Conservation (phyloP, 306 rosid genomes). For the Acacia crassicarpa region DNA sequence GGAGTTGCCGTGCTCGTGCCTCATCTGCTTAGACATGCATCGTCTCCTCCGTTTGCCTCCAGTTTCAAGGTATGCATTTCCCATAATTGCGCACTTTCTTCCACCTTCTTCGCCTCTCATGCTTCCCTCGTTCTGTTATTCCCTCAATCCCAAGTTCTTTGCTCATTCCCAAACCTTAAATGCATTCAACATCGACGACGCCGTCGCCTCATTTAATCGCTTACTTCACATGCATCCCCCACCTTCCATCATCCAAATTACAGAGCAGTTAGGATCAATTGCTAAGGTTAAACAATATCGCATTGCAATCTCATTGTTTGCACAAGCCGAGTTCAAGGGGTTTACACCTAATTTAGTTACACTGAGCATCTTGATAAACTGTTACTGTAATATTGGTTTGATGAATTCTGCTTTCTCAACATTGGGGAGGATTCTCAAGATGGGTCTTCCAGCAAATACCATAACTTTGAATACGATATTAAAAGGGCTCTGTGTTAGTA, state of each 20-base stretch:
- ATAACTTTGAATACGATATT: too few species aligned
- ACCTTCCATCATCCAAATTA: background rate
- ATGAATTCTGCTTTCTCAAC: background rate
- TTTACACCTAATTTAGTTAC: background rate
- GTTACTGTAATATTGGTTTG: background rate
- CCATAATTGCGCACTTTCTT: background rate
- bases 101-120: background rate
- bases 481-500: too few species aligned
- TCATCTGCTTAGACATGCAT: background rate
- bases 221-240: background rate
- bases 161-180: background rate
- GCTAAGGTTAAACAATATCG: background rate
- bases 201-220: background rate
- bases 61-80: background rate
- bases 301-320: background rate
- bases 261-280: background rate
- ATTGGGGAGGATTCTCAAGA: too few species aligned
- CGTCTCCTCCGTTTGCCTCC: background rate
- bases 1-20: background rate
- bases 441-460: too few species aligned
- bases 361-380: background rate
- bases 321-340: background rate
- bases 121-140: background rate
- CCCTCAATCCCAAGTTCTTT: background rate
- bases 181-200: background rate